These are phyloP conservation scores for Phialocephala sp. DNA, from an alignment of 2,329 filamentous ascomycete species.

Conservation along the genomic window DNA sequence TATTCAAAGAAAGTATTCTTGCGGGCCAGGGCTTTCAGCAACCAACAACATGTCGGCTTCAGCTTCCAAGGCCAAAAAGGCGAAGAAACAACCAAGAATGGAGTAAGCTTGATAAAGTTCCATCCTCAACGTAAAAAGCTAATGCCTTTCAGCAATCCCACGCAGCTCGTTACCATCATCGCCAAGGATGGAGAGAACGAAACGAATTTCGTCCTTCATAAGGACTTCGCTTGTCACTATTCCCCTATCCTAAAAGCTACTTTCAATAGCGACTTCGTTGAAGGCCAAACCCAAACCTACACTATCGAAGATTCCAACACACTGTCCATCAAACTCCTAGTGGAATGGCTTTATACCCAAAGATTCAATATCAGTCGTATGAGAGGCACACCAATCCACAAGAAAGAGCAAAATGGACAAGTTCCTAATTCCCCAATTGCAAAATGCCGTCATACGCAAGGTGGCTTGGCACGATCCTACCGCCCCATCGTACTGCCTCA, in stretches of 20 bases:
- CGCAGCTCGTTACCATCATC: neutral
- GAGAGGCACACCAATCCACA: no score
- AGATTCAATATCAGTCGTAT: neutral
- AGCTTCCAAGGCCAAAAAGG: no score
- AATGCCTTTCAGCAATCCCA: neutral
- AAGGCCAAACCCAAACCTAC: conserved; percentile 19
- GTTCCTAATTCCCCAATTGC: conserved; percentile 12
- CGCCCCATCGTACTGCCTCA: neutral
- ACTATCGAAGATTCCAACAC: conserved; percentile 6
- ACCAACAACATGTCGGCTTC: no score
- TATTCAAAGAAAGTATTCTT: no score
- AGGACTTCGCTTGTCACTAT: conserved; percentile 9
- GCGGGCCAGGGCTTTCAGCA: no score
- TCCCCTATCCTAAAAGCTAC: conserved; percentile 20
- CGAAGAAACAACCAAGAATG: no score
- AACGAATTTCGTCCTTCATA: neutral
- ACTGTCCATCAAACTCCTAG: neutral
- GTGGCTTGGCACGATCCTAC: neutral
- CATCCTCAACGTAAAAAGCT: no score
- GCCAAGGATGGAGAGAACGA: neutral
- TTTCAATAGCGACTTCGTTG: conserved; percentile 21
- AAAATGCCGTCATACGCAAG: neutral
- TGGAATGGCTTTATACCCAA: conserved; percentile 13
- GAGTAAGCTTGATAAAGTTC: no score
- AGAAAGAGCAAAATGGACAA: conserved; percentile 7